Conservation (phyloP, 1,284 basidiomycete species). For the Tilletia horrida region DNA sequence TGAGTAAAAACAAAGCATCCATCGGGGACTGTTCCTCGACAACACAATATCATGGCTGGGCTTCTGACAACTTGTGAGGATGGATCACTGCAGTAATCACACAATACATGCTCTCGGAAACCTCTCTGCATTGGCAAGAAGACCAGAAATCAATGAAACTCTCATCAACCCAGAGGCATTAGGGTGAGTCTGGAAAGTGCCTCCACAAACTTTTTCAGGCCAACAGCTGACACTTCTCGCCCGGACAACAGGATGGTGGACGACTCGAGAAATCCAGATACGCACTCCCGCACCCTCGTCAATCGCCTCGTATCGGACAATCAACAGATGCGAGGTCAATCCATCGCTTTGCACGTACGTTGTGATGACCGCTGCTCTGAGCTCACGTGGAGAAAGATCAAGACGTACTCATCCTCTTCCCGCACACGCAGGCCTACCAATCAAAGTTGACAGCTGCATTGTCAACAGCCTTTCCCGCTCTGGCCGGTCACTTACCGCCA, state of each 20-base stretch:
- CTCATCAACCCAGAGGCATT: conserved; percentile 42
- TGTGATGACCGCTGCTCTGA: no score
- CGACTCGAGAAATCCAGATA: conserved; percentile 50
- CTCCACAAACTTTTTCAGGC: neutral
- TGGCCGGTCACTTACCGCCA: conserved; percentile 3
- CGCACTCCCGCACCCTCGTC: conserved; percentile 47
- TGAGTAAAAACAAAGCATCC: conserved; percentile 19
- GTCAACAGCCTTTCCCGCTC: neutral
- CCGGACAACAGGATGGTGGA: conserved; percentile 37
- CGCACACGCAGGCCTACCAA: neutral
- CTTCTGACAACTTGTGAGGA: no score
- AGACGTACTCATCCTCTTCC: neutral
- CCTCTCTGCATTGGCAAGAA: conserved; percentile 27
- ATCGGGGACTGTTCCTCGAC: no score
- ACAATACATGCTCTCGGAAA: conserved; percentile 40
- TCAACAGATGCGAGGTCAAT: conserved; percentile 50
- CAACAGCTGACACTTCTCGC: no score
- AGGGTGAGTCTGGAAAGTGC: conserved; percentile 24
- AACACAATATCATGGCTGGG: no score
- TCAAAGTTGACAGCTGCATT: conserved; percentile 5
- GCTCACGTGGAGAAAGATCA: no score
- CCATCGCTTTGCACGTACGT: conserved; percentile 29
- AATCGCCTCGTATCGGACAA: conserved; percentile 49
- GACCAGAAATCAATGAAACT: conserved; percentile 30
- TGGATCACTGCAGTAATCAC: conserved; percentile 45